Percentiles rank a stretch among this genome's conserved stretches.
Evolutionary conservation across 2,329 filamentous ascomycete genomes (phyloP).

Genomic region (Thelonectria blattea): DNA sequence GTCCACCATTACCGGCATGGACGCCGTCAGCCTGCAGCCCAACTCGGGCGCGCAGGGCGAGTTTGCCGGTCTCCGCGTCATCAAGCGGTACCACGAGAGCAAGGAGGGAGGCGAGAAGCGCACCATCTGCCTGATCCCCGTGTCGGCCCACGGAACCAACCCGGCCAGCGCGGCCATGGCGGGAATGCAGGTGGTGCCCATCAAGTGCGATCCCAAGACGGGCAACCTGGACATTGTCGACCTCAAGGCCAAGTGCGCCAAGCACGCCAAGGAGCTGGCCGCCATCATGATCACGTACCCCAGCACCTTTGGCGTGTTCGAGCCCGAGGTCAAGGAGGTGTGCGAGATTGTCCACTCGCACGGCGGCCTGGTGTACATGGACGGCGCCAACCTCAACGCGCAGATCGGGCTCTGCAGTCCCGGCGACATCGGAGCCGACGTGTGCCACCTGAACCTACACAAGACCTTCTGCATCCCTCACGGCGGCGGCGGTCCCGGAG

Average conservation of each 20-base stretch:
- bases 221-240: slow-evolving; percentile 90
- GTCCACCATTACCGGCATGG: slow-evolving; percentile 85
- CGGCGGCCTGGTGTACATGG: slow-evolving; percentile 98
- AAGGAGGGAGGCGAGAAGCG: slow-evolving; percentile 63
- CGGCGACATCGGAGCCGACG: slow-evolving; percentile 95
- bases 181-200: slow-evolving; percentile 89
- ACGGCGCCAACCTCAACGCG: slow-evolving; percentile 97
- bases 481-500: slow-evolving; percentile 90
- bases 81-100: slow-evolving; percentile 80
- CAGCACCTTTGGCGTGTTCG: slow-evolving; percentile 92
- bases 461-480: slow-evolving; percentile 99
- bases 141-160: slow-evolving; percentile 95
- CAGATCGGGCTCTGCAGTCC: slow-evolving; percentile 95
- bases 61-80: slow-evolving; percentile 87
- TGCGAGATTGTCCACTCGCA: slow-evolving; percentile 85
- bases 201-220: slow-evolving; percentile 87
- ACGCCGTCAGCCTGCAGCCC: slow-evolving; percentile 85
- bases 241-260: slow-evolving; percentile 87
- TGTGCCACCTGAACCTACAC: slow-evolving; percentile 96
- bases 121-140: slow-evolving; percentile 91
- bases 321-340: slow-evolving; percentile 85
- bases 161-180: slow-evolving; percentile 95
- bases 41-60: slow-evolving; percentile 97
- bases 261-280: slow-evolving; percentile 83
- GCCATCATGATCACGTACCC: slow-evolving; percentile 98